Evolutionary conservation across 805 yeast species (phyloP), one percentile per base, ranked within the genome.

Genomic region (Starmerella apis): DNA sequence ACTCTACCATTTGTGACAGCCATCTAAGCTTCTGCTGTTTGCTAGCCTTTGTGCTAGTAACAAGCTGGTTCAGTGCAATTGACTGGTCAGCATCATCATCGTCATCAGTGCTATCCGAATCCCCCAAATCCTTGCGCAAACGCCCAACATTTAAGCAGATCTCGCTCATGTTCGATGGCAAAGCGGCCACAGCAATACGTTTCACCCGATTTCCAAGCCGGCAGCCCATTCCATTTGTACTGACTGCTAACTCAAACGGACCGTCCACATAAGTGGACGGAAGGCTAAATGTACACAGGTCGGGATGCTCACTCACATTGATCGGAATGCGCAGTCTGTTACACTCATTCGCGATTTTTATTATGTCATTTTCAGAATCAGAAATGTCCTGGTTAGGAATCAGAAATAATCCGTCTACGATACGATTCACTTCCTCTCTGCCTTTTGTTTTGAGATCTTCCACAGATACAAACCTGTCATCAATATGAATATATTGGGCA

Each of bases 171-270:
- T 86, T 77, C 3, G 69, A 57, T 0, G 96, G 96, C 42, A 88
- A 68, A 4, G 73, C 65, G 32, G 58, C 59, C 27, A 76, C 70
- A 0, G 78, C 77, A 53, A 84, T 94, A 55, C 96, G 70, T 59
- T 80, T 83, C 58, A 88, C 74, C 58, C 95, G 72, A 48, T 80
- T 76, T 1, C 95, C 94, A 46, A 88, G 69, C 46, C 86, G 77
- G 68, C 96, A 88, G 4, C 96, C 96, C 66, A 83, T 83, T 0
- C 95, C 94, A 23, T 80, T 76, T 0, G 96, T 88, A 2, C 90
- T 79, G 9, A 88, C 77, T 0, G 95, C 94, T 47, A 88, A 57
- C 63, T 84, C 90, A 65, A 88, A 78, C 6, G 94, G 92, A 3
- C 50, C 49, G 50, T 80, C 79, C 2, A 71, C 68, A 61, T 76